phyloP scores from a whole-genome alignment of 2,329 filamentous ascomycete species.

The Hypoxylon sp. region DNA sequence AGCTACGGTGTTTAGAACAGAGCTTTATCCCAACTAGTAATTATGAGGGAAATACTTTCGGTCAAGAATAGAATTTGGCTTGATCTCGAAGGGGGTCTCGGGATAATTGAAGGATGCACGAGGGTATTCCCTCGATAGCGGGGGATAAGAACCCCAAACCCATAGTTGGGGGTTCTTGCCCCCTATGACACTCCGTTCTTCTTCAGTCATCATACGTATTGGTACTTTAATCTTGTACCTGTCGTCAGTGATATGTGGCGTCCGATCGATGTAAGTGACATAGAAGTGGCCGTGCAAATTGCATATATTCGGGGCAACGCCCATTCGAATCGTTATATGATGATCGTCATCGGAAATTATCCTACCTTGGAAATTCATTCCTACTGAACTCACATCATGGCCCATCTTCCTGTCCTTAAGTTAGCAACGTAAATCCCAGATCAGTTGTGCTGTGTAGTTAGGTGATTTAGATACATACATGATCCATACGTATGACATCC shows the following conservation, averaged over 20 bases:
- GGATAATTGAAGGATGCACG: not conserved
- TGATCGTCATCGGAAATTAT: not conserved
- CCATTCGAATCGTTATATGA: slow-evolving; percentile 3
- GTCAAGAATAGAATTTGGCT: not conserved
- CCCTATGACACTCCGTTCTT: not conserved
- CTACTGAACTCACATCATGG: not conserved
- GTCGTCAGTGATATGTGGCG: not conserved
- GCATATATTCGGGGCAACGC: not conserved
- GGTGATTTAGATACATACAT: not conserved
- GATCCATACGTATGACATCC: not conserved
- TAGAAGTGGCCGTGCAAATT: slow-evolving; percentile 7
- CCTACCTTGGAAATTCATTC: not conserved
- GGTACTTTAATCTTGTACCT: not conserved
- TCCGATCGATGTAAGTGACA: not conserved
- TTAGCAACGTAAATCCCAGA: not conserved
- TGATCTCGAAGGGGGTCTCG: not conserved
- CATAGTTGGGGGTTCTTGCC: slow-evolving; percentile 8
- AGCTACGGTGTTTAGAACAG: too few species aligned
- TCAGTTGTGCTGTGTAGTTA: not conserved
- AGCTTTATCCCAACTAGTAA: too few species aligned
- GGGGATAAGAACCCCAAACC: not conserved
- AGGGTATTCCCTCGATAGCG: not conserved
- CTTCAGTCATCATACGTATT: slow-evolving; percentile 5
- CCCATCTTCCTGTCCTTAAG: slow-evolving; percentile 2
- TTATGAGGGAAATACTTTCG: not conserved